phyloP scores from a whole-genome alignment of 306 rosid genomes.

The Fragaria ananassa region DNA sequence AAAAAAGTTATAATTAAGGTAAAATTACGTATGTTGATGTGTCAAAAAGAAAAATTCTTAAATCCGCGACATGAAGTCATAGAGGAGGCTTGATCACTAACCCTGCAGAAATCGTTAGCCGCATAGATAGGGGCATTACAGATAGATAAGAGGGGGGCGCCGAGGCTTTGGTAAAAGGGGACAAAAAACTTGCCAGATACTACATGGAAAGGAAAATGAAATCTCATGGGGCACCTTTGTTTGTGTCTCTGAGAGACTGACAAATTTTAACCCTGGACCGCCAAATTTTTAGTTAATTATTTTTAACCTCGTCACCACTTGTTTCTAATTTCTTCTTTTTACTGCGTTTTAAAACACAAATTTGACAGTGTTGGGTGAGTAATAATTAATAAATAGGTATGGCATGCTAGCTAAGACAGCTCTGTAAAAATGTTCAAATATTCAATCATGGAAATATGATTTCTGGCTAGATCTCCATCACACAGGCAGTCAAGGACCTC shows the following conservation, averaged over 20 bases:
- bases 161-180: slow-evolving; percentile 8
- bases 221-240: slow-evolving; percentile 23
- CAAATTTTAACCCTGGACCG: slow-evolving; percentile 19
- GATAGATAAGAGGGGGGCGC: not conserved
- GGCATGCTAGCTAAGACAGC: not conserved
- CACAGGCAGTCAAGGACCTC: not conserved
- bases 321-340: not conserved
- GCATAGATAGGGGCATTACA: not conserved
- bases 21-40: too few relatives aligned
- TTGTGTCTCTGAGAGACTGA: not conserved
- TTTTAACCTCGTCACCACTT: not conserved
- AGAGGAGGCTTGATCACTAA: not conserved
- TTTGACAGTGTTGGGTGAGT: not conserved
- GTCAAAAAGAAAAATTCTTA: not conserved
- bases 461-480: not conserved
- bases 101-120: not conserved
- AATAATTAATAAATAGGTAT: not conserved
- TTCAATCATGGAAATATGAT: not conserved
- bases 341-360: not conserved
- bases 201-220: slow-evolving; percentile 22
- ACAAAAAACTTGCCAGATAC: slow-evolving; percentile 23
- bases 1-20: not conserved
- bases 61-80: not conserved
- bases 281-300: not conserved
- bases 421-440: not conserved